Evolutionary conservation across 1,139 yeast genomes (phyloP), one percentile per base, ranked within the genome.

Genomic region (Yamadazyma atlantica): DNA sequence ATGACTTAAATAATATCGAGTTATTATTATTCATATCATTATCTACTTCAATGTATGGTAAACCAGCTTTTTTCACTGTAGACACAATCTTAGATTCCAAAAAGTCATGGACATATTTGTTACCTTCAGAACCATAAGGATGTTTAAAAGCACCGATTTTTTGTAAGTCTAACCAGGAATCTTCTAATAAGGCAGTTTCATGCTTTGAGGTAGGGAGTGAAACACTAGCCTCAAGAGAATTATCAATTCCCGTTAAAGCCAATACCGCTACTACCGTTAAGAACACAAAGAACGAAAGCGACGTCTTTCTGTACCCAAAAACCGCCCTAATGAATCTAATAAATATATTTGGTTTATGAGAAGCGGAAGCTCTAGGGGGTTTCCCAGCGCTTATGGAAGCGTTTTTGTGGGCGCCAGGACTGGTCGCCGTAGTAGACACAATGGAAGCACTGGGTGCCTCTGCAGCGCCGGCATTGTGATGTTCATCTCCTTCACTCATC

Each of bases 101-200:
- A 54, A 80, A 86, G 45, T 80, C 82, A 56, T 85, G 92, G 11
- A 88, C 88, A 21, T 63, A 67, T 55, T 84, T 95, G 58, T 88
- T 89, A 6, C 82, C 86, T 39, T 69, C 75, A 0, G 96, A 82
- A 19, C 80, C 78, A 58, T 85, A 89, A 0, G 96, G 88, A 60
- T 90, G 97, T 43, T 79, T 80, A 30, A 71, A 59, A 29, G 62
- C 54, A 0, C 92, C 83, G 12, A 89, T 82, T 8, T 62, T 58
- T 56, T 86, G 94, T 38, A 88, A 69, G 49, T 82, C 85, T 4
- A 60, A 47, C 96, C 95, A 88, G 7, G 72, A 49, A 2, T 82
- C 69, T 1, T 71, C 58, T 12, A 75, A 64, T 5, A 81, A 54
- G 7, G 60, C 49, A 11, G 46, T 32, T 34, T 75, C 81, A 32